Evolutionary conservation across 495 filamentous ascomycete species (phyloP).

Genomic region (Filosporella fistucella): DNA sequence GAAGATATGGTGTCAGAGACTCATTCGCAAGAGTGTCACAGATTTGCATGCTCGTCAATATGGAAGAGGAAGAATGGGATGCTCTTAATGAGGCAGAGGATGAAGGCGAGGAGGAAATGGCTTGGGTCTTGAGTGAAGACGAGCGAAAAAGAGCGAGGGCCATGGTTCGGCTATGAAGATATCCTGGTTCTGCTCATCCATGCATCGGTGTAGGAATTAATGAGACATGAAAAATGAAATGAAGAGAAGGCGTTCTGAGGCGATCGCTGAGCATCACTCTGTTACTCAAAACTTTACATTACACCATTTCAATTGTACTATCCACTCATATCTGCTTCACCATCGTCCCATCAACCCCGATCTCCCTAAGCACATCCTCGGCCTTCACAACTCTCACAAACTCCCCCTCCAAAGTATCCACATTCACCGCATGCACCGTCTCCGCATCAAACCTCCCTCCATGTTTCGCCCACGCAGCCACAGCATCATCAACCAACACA

Average conservation of each 20-base stretch:
- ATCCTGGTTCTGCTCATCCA: no score
- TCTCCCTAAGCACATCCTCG: slow-evolving; percentile 25
- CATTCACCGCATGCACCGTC: slow-evolving; percentile 39
- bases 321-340: no score
- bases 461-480: slow-evolving; percentile 34
- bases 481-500: slow-evolving; percentile 42
- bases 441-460: slow-evolving; percentile 37
- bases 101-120: slow-evolving; percentile 39
- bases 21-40: slow-evolving; percentile 75
- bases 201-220: no score
- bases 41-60: slow-evolving; percentile 84
- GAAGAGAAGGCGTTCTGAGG: no score
- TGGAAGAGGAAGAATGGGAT: slow-evolving; percentile 98
- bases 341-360: no score
- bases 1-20: slow-evolving; percentile 75
- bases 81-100: slow-evolving; percentile 44
- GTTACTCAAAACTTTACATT: no score
- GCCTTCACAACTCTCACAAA: slow-evolving; percentile 39
- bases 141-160: slow-evolving; percentile 48
- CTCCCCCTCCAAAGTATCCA: slow-evolving; percentile 42
- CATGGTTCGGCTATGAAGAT: slow-evolving; percentile 39
- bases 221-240: no score
- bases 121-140: slow-evolving; percentile 50
- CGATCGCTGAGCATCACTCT: no score
- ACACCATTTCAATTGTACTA: no score